These are phyloP conservation scores for Cladosporium sp. DNA, from an alignment of 2,329 filamentous ascomycete species.

Conservation along the genomic window DNA sequence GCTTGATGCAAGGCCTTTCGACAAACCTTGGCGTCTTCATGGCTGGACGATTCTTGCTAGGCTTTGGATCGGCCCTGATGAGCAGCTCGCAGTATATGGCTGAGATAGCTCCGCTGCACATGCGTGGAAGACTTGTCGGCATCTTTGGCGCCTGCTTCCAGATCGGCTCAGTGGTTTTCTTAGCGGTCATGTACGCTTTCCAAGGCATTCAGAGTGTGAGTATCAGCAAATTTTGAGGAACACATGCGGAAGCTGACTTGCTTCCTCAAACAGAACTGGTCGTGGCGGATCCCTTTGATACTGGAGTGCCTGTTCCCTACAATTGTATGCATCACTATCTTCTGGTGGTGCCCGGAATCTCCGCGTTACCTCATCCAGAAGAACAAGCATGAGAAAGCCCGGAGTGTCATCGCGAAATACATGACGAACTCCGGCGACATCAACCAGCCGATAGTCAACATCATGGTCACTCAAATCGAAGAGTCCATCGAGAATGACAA, in stretches of 20 bases:
- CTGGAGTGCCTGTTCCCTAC: slow-evolving; percentile 8
- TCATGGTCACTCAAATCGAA: slow-evolving; percentile 47
- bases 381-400: background rate
- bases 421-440: slow-evolving; percentile 45
- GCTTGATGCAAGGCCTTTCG: slow-evolving; percentile 40
- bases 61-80: slow-evolving; percentile 41
- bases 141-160: slow-evolving; percentile 52
- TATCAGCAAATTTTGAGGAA: background rate
- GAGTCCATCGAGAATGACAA: slow-evolving; percentile 43
- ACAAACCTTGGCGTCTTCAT: slow-evolving; percentile 38
- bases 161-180: slow-evolving; percentile 46
- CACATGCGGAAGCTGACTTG: background rate
- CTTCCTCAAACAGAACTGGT: slow-evolving; percentile 19
- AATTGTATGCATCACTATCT: slow-evolving; percentile 46
- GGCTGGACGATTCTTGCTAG: slow-evolving; percentile 42
- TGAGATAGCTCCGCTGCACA: slow-evolving; percentile 35
- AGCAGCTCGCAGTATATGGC: slow-evolving; percentile 44
- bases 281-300: slow-evolving; percentile 4
- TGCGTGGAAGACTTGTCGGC: slow-evolving; percentile 48
- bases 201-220: slow-evolving; percentile 31
- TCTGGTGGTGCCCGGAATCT: slow-evolving; percentile 20
- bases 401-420: slow-evolving; percentile 40
- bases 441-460: slow-evolving; percentile 45
- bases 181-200: slow-evolving; percentile 47
- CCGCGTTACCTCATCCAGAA: slow-evolving; percentile 1